Conservation (phyloP, 108 stramenopile species). For the Ochromonas danica region DNA sequence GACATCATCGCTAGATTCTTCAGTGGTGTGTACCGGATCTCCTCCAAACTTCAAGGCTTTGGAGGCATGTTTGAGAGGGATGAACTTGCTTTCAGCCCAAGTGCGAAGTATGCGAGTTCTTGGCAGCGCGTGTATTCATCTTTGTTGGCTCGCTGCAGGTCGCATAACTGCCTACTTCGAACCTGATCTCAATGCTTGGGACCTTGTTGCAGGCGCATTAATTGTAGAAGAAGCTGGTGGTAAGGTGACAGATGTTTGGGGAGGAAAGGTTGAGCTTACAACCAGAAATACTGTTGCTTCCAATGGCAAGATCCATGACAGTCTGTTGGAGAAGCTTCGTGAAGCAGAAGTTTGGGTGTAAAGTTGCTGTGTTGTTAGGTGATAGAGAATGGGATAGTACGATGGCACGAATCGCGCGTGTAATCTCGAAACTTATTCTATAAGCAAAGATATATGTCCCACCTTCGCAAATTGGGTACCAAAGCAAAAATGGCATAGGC, state of each 20-base stretch:
- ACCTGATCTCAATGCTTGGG: conserved; percentile 80
- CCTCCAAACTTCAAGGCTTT: conserved; percentile 68
- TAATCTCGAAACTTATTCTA: too few species aligned
- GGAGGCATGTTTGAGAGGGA: conserved; percentile 61
- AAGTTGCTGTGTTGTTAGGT: too few species aligned
- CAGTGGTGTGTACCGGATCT: conserved; percentile 52
- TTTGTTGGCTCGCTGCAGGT: conserved; percentile 82
- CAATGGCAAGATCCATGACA: neutral
- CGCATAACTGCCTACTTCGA: conserved; percentile 62
- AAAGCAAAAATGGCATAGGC: too few species aligned
- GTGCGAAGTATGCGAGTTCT: conserved; percentile 32
- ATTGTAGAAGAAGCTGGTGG: neutral
- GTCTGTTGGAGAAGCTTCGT: neutral
- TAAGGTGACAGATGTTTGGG: neutral
- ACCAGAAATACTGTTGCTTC: neutral
- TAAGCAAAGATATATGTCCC: too few species aligned
- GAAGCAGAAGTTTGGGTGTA: neutral
- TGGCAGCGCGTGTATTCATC: conserved; percentile 71
- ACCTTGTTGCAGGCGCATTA: neutral
- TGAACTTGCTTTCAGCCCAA: conserved; percentile 66
- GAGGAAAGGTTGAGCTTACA: neutral
- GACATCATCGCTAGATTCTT: neutral
- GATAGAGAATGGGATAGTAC: too few species aligned
- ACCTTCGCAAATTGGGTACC: too few species aligned
- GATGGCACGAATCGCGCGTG: too few species aligned